Evolutionary conservation across 2,329 filamentous ascomycete species (phyloP), one percentile per base, ranked within the genome.

Genomic region (Epichloe bromicola): DNA sequence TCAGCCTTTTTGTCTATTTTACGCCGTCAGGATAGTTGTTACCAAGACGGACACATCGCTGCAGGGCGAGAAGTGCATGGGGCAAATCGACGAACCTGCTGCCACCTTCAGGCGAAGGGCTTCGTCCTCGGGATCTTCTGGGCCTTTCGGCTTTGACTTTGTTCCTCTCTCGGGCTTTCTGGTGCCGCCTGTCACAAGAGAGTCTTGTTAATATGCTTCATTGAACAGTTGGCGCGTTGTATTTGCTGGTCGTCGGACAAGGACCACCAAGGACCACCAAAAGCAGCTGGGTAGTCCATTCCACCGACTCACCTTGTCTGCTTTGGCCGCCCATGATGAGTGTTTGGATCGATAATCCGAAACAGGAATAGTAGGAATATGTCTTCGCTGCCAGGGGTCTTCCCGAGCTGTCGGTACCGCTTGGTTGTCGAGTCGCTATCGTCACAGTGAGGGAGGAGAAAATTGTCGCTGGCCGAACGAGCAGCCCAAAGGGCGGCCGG

Each of bases 21-120:
- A 4, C 8, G 30, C 30, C 30, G 30, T 30, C 30, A 30, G 30
- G 4, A 30, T 11, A 30, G 30, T 10, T 30, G 30, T 30, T 10
- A 10, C 4, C 30, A 10, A 30, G 8, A 11, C 10, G 30, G 3
- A 1, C 30, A 30, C 10, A 10, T 30, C 30, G 30, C 30, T 30
- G 26, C 0, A 11, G 15, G 45, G 26, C n/a, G 17, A 23, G 11
- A 4, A 4, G n/a, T 11, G 15, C 37, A 17, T 12, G 34, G 20
- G 19, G 19, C 3, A 42, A 3, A 12, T 42, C 39, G 23, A 70
- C 83, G 60, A 75, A 95, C 90, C 88, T 53, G 86, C 87, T 61
- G 75, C 81, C 74, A 89, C 85, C 82, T 89, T 95, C 68, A 85
- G 81, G 63, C 82, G 83, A 77, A 78, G 89, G 5, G 88, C 88